phyloP scores from a whole-genome alignment of 768 basidiomycete genomes.

The Collybiopsis confluens region DNA sequence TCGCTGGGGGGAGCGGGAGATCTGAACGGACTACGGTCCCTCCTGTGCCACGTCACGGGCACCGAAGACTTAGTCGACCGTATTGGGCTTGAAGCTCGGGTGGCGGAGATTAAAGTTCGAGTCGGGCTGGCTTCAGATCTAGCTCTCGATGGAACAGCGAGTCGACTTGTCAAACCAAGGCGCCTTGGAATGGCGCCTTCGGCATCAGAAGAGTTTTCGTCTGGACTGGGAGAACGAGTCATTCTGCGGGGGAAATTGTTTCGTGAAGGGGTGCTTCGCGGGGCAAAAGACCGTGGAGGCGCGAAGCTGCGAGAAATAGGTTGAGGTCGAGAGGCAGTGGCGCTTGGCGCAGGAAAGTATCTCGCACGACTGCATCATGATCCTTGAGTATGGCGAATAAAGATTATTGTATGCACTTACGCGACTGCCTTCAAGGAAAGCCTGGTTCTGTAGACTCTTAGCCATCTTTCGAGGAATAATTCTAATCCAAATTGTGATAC shows the following conservation, averaged over 20 bases:
- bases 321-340: constrained; percentile 36
- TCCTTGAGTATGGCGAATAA: not conserved
- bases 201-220: constrained; percentile 11
- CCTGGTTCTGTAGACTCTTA: constrained; percentile 63
- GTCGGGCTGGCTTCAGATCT: constrained; percentile 27
- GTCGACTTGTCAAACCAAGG: not conserved
- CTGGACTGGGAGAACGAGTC: constrained; percentile 16
- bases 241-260: constrained; percentile 25
- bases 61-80: constrained; percentile 15
- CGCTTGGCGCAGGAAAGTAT: constrained; percentile 72
- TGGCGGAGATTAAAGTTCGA: constrained; percentile 22
- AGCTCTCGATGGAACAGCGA: constrained; percentile 17
- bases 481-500: constrained; percentile 30
- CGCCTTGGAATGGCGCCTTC: constrained; percentile 6
- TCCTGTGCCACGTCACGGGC: constrained; percentile 10
- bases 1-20: constrained; percentile 26
- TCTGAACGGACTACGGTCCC: constrained; percentile 6
- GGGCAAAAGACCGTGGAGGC: constrained; percentile 6
- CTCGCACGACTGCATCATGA: constrained; percentile 62
- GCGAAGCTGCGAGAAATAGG: constrained; percentile 20
- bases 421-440: constrained; percentile 77
- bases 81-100: constrained; percentile 20
- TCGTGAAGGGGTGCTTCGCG: constrained; percentile 24
- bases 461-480: constrained; percentile 61
- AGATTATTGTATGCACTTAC: constrained; percentile 47